phyloP scores from a whole-genome alignment of 2,329 filamentous ascomycete species.

The Curvularia verruculosa region DNA sequence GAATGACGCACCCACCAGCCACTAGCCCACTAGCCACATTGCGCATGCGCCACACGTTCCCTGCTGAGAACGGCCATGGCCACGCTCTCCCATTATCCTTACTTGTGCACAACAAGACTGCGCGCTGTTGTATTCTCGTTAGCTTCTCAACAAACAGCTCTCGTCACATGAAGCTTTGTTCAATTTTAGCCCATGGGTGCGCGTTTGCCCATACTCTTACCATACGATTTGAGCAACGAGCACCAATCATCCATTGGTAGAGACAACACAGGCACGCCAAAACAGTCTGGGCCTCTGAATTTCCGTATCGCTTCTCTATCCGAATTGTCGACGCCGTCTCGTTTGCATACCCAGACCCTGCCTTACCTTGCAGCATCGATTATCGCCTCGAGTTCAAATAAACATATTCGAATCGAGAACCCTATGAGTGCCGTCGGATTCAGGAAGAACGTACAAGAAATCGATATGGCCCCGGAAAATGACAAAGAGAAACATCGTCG shows the following conservation, averaged over 20 bases:
- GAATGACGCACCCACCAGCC: not conserved
- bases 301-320: conserved; percentile 1
- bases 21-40: too few species aligned
- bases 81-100: not conserved
- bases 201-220: conserved; percentile 12
- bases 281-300: not conserved
- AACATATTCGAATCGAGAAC: not conserved
- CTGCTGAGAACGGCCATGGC: not conserved
- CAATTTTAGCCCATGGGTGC: conserved; percentile 3
- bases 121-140: not conserved
- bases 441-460: not conserved
- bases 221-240: conserved; percentile 15
- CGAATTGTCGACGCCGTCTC: not conserved
- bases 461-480: not conserved
- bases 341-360: not conserved
- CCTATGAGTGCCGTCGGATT: not conserved
- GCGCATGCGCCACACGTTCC: not conserved
- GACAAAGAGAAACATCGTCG: conserved; percentile 3
- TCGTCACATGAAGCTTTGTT: too few species aligned
- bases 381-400: not conserved
- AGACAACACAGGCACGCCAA: conserved; percentile 2
- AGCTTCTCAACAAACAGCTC: not conserved
- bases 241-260: not conserved
- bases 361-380: not conserved
- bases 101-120: not conserved